These are phyloP conservation scores for Amniculicola lignicola DNA, from an alignment of 495 filamentous ascomycete genomes.

Conservation along the genomic window DNA sequence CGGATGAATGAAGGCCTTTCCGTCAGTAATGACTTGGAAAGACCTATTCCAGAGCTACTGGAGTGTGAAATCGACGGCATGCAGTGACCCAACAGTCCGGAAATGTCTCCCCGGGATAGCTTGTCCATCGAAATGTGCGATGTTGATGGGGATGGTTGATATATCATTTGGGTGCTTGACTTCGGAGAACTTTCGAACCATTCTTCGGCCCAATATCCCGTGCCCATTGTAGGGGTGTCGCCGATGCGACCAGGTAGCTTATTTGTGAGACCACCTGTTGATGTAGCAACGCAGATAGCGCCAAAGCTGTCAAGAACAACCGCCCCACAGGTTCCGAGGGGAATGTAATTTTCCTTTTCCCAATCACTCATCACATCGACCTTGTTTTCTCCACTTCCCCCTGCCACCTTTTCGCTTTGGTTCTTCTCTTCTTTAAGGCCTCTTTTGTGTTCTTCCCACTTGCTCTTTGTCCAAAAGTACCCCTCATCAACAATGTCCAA, in stretches of 20 bases:
- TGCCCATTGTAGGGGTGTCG: constrained; percentile 81
- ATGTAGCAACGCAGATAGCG: constrained; percentile 73
- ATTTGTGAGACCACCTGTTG: constrained; percentile 85
- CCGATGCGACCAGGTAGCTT: constrained; percentile 82
- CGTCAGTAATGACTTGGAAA: too few relatives aligned
- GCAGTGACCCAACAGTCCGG: constrained; percentile 17
- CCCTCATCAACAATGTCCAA: constrained; percentile 62
- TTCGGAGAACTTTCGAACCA: constrained; percentile 49
- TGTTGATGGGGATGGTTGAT: constrained; percentile 8
- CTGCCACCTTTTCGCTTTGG: not conserved
- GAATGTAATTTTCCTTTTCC: constrained; percentile 58
- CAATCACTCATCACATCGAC: constrained; percentile 35
- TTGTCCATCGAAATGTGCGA: constrained; percentile 8
- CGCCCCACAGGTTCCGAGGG: constrained; percentile 82
- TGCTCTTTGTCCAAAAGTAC: constrained; percentile 74
- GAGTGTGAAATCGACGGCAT: constrained; percentile 4
- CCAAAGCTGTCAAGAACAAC: constrained; percentile 74
- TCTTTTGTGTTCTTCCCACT: constrained; percentile 79
- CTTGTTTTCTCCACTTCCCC: not conserved
- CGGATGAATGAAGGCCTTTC: constrained; percentile 25
- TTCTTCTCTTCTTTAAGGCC: constrained; percentile 57
- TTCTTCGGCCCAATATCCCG: constrained; percentile 87
- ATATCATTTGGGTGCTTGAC: constrained; percentile 15
- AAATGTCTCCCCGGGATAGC: constrained; percentile 25
- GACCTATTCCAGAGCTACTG: too few relatives aligned